Base-by-base conservation (phyloP, 1,139 yeast genomes). In the Yamadazyma taylorii region DNA sequence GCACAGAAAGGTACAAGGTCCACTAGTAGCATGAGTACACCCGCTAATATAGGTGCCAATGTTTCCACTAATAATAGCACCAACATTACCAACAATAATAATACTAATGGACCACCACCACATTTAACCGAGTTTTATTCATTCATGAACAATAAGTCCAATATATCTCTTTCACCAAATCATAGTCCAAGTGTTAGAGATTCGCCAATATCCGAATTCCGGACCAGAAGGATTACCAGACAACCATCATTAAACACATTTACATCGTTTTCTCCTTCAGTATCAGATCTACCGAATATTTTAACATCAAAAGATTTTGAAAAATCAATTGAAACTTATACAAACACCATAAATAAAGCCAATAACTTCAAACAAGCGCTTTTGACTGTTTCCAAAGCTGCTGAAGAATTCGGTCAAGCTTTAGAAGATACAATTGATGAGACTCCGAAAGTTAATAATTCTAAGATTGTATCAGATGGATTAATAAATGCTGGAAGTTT, bases 401-500 rank as follows among this genome's bases (percentile, higher is more conserved):
- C 95, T 7, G 82, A 82, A 23, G 82, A 78, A 37, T 79, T 88
- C 56, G 96, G 95, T 0, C 66, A 68, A 6, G 80, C 92, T 1
- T 62, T 87, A 42, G 95, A 86, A 52, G 66, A 61, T 34, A 52
- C 60, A n/a, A 55, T 64, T 14, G 52, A 50, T 35, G 74, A 73
- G 22, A 73, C 81, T 41, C 86, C 95, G 1, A 73, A 80, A 38
- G 75, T 83, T 39, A 80, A 81, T 53, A 89, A 90, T 24, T 70
- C 80, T 23, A 83, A 78, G 12, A 61, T 63, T 17, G 78, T 82
- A 0, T 75, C 82, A 2, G 85, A 83, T 48, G 88, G 89, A 4
- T 59, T 87, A 13, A 63, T 79, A 47, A 75, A 81, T 33, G 87
- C 92, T 0, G 85, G 89, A 30, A 95, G 95, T 1, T 61, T 88